Evolutionary conservation across 176 grass and related monocot species (phyloP).

Genomic region (Oryza coarctata): DNA sequence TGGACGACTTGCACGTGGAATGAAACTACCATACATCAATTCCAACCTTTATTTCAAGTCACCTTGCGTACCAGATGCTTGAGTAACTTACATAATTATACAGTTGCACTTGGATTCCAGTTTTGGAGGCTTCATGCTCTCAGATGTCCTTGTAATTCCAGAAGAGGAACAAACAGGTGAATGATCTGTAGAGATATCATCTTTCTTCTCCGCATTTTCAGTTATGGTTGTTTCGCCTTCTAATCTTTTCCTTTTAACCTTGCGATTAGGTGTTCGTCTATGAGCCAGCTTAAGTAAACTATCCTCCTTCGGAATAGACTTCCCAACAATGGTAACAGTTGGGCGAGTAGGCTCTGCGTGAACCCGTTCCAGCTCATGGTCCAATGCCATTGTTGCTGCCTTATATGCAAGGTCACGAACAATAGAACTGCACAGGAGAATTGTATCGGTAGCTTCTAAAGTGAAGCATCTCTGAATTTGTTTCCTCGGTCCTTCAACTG

Average conservation of each 20-base stretch:
- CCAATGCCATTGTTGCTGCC: slow-evolving; percentile 71
- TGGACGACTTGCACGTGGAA: background rate
- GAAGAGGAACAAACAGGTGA: slow-evolving; percentile 44
- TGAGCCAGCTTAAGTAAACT: slow-evolving; percentile 34
- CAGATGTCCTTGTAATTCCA: slow-evolving; percentile 44
- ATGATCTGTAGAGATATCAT: slow-evolving; percentile 28
- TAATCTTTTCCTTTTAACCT: slow-evolving; percentile 84
- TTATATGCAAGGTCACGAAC: slow-evolving; percentile 78
- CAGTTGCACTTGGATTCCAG: slow-evolving; percentile 97
- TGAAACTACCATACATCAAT: background rate
- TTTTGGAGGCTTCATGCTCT: slow-evolving; percentile 69
- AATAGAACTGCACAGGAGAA: slow-evolving; percentile 90
- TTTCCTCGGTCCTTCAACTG: slow-evolving; percentile 47
- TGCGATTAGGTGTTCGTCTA: slow-evolving; percentile 50
- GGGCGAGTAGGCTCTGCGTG: slow-evolving; percentile 12
- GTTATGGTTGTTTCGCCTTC: slow-evolving; percentile 52
- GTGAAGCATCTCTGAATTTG: slow-evolving; percentile 70
- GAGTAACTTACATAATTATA: slow-evolving; percentile 75
- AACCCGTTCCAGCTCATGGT: slow-evolving; percentile 47
- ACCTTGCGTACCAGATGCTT: background rate
- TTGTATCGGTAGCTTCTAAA: slow-evolving; percentile 78
- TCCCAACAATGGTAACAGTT: slow-evolving; percentile 45
- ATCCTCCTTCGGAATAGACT: slow-evolving; percentile 40
- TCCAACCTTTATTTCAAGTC: background rate
- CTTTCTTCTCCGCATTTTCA: slow-evolving; percentile 22